Conservation (phyloP, 164 flowering plant species). For the Kalanchoe fedtschenkoi region DNA sequence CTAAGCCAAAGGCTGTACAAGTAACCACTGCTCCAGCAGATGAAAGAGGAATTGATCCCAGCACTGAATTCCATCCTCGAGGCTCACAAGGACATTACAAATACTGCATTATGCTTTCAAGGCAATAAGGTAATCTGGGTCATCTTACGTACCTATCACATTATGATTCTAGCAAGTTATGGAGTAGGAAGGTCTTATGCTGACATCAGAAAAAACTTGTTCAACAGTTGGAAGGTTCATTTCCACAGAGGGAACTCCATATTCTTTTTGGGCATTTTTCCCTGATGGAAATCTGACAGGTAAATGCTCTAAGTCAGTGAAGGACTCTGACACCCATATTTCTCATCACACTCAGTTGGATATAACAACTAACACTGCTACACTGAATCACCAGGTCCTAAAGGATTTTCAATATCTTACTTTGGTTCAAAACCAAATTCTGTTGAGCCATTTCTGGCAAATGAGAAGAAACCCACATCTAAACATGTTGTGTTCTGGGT, state of each 20-base stretch:
- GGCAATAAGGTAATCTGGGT: constrained; percentile 43
- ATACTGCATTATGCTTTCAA: constrained; percentile 41
- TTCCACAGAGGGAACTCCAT: constrained; percentile 42
- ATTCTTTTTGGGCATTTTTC: constrained; percentile 83
- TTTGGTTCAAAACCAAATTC: constrained; percentile 66
- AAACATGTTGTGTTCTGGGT: constrained; percentile 84
- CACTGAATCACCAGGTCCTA: constrained; percentile 43
- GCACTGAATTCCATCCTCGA: constrained; percentile 43
- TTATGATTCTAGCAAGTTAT: background rate
- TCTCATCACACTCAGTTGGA: background rate
- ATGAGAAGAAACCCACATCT: constrained; percentile 70
- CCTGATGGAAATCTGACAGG: constrained; percentile 67
- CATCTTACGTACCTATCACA: background rate
- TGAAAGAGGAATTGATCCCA: constrained; percentile 84
- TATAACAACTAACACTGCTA: background rate
- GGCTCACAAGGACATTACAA: constrained; percentile 55
- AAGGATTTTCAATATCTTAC: constrained; percentile 74
- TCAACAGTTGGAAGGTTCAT: constrained; percentile 71
- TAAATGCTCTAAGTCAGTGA: constrained; percentile 8
- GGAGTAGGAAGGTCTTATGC: background rate
- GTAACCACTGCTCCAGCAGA: constrained; percentile 66
- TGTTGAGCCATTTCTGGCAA: constrained; percentile 78
- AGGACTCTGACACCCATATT: background rate
- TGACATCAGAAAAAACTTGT: background rate
- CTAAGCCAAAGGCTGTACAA: constrained; percentile 57